phyloP scores from a whole-genome alignment of 305 asterid genomes.

The Solanum hybrid region DNA sequence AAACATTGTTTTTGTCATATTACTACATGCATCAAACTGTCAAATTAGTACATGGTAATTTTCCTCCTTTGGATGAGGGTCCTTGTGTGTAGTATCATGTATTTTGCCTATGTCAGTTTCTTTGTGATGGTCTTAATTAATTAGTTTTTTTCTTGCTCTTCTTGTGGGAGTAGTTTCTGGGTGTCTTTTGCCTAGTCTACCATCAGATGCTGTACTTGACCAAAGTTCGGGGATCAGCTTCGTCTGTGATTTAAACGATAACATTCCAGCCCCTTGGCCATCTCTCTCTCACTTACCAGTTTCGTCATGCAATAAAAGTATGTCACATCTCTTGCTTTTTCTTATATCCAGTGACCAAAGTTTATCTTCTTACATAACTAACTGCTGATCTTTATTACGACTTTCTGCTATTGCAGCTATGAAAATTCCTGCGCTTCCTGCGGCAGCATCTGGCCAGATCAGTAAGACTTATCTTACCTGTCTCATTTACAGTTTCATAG shows the following conservation, averaged over 20 bases:
- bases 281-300: constrained; percentile 52
- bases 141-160: neutral
- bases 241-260: constrained; percentile 88
- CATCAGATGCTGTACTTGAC: constrained; percentile 82
- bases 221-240: constrained; percentile 70
- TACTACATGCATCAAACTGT: neutral
- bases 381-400: neutral
- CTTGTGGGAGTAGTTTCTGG: constrained; percentile 52
- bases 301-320: constrained; percentile 91
- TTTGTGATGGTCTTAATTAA: neutral
- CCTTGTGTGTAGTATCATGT: neutral
- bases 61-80: neutral
- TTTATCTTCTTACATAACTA: neutral
- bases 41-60: neutral
- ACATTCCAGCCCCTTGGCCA: constrained; percentile 99
- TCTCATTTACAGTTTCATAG: neutral
- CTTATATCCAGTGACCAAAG: neutral
- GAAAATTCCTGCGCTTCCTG: constrained; percentile 98
- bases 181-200: constrained; percentile 94
- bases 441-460: constrained; percentile 88
- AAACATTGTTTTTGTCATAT: neutral
- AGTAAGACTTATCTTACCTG: constrained; percentile 35
- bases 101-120: neutral
- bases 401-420: constrained; percentile 47
- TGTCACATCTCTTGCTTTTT: constrained; percentile 1